phyloP scores from a whole-genome alignment of 2,329 filamentous ascomycete genomes.

The Phialophora expanda region DNA sequence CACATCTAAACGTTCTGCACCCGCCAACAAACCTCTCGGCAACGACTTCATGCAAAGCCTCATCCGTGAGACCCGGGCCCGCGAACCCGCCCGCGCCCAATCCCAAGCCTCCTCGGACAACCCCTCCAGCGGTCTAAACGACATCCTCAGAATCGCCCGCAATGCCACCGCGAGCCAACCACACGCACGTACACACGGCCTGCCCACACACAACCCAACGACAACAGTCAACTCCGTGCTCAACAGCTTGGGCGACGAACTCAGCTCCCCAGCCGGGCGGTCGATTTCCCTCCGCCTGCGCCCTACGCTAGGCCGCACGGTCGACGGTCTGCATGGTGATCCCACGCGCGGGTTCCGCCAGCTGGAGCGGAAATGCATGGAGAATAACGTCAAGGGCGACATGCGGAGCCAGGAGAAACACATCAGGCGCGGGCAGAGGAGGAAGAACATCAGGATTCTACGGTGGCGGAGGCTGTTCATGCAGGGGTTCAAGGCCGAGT shows the following conservation, averaged over 20 bases:
- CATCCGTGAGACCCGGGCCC: slow-evolving; percentile 16
- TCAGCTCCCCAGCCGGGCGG: slow-evolving; percentile 1
- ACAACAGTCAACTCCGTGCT: slow-evolving; percentile 19
- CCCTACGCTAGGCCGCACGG: slow-evolving; percentile 40
- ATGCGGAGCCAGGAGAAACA: slow-evolving; percentile 48
- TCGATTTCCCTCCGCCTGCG: slow-evolving; percentile 37
- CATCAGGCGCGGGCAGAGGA: slow-evolving; percentile 49
- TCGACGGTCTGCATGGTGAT: slow-evolving; percentile 37
- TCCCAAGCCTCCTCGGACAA: slow-evolving; percentile 4
- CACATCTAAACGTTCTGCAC: neutral
- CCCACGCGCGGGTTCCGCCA: slow-evolving; percentile 37
- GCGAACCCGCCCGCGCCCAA: slow-evolving; percentile 7
- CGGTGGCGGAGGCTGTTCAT: slow-evolving; percentile 54
- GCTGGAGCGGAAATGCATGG: slow-evolving; percentile 40
- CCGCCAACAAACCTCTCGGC: neutral
- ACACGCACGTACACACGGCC: neutral
- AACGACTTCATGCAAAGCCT: slow-evolving; percentile 12
- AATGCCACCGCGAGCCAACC: neutral
- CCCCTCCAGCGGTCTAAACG: slow-evolving; percentile 7
- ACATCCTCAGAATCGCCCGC: slow-evolving; percentile 9
- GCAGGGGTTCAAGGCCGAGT: slow-evolving; percentile 51
- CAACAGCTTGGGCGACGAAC: slow-evolving; percentile 17
- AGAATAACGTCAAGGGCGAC: slow-evolving; percentile 46
- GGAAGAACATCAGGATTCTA: slow-evolving; percentile 47
- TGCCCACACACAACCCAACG: slow-evolving; percentile 5